Percentiles rank a stretch among this genome's conserved stretches.
Evolutionary conservation across 257 asterid species (phyloP).

Genomic region (Schizonepeta tenuifolia): DNA sequence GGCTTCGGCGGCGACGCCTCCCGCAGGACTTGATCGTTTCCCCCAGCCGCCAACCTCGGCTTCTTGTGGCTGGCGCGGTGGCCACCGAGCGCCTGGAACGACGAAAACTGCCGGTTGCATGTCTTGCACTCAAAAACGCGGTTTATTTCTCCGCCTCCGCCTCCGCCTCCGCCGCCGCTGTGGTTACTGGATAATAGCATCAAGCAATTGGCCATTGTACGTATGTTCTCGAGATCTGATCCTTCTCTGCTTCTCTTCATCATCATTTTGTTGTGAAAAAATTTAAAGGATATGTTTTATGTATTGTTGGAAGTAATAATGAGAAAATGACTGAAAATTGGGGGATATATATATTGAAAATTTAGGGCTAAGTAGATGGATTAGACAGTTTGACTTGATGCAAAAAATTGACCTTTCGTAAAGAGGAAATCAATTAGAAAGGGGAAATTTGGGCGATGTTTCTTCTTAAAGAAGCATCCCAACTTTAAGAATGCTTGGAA

Average conservation of each 20-base stretch:
- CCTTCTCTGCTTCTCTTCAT: constrained; percentile 45
- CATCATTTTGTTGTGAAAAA: constrained; percentile 13
- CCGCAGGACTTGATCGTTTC: constrained; percentile 11
- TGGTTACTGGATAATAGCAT: constrained; percentile 34
- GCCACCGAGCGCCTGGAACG: constrained; percentile 89
- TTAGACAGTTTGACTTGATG: constrained; percentile 34
- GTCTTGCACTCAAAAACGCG: constrained; percentile 69
- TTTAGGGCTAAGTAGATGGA: constrained; percentile 23
- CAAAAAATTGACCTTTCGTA: constrained; percentile 24
- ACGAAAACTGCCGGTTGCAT: constrained; percentile 61
- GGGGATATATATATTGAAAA: constrained; percentile 17
- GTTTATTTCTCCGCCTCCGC: constrained; percentile 7
- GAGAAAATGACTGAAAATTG: constrained; percentile 25
- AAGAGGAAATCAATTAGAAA: constrained; percentile 16
- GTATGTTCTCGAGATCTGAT: constrained; percentile 28
- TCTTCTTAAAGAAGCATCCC: constrained; percentile 31
- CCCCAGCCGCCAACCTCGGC: constrained; percentile 43
- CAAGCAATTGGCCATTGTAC: constrained; percentile 33
- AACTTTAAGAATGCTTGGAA: constrained; percentile 3
- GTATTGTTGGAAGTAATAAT: neutral
- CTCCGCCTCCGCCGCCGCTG: neutral
- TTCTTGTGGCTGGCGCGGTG: constrained; percentile 82
- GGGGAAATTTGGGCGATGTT: constrained; percentile 29
- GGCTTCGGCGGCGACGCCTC: constrained; percentile 53
- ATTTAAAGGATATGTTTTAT: neutral